Evolutionary conservation across 176 grass and related monocot species (phyloP).

Genomic region (Ensete ventricosum): DNA sequence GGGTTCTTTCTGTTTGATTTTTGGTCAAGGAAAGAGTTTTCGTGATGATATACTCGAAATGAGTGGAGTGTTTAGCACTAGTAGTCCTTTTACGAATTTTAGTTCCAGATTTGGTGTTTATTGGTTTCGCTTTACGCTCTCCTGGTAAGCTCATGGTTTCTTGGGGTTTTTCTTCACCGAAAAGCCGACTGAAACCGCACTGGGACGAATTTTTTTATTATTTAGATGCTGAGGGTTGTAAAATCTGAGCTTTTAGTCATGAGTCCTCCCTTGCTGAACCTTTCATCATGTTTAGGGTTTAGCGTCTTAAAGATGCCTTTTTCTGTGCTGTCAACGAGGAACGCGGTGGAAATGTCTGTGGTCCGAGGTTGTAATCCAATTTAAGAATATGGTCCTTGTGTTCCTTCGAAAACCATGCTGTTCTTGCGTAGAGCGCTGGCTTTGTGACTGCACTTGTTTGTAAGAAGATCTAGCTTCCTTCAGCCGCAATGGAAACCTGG

Average conservation of each 20-base stretch:
- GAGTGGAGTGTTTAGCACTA: neutral
- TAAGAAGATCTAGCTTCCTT: too few relatives aligned
- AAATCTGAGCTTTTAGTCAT: neutral
- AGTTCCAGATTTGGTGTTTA: neutral
- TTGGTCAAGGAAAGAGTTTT: neutral
- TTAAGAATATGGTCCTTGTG: neutral
- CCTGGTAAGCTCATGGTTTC: neutral
- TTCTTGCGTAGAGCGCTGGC: neutral
- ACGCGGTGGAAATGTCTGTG: neutral
- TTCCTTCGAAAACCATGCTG: neutral
- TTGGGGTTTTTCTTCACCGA: neutral
- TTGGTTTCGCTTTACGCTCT: neutral
- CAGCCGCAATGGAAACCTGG: neutral
- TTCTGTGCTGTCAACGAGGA: neutral
- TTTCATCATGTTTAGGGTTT: neutral
- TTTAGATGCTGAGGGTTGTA: neutral
- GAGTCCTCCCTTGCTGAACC: neutral
- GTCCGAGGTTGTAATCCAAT: neutral
- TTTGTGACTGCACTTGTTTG: neutral
- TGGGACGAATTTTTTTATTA: neutral
- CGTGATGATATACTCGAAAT: neutral
- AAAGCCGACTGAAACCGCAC: neutral
- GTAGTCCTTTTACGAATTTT: neutral
- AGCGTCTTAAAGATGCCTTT: neutral
- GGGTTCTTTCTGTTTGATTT: neutral